These are phyloP conservation scores for Thermochaetoides dissita DNA, from an alignment of 2,329 filamentous ascomycete species.

Conservation along the genomic window DNA sequence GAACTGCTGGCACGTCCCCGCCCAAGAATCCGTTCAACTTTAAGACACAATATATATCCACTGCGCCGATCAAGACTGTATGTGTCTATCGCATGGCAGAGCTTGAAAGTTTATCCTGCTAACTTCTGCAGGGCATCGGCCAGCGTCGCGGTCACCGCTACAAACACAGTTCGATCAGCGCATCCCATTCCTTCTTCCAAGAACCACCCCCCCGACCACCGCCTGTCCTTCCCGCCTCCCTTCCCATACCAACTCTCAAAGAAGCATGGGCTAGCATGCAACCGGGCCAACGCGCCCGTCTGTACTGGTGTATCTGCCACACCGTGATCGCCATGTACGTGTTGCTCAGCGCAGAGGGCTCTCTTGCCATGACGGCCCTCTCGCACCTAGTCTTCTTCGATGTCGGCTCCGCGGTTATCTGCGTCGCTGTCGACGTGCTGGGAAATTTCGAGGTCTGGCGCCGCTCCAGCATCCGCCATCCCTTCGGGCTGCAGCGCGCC, in stretches of 20 bases:
- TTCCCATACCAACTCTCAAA: conserved; percentile 77
- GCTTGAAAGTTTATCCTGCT: not conserved
- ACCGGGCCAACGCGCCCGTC: conserved; percentile 64
- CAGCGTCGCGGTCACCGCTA: conserved; percentile 93
- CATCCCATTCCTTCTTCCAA: conserved; percentile 85
- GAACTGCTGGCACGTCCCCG: conserved; percentile 12
- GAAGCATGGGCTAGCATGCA: conserved; percentile 89
- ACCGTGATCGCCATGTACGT: conserved; percentile 70
- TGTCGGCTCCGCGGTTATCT: conserved; percentile 79
- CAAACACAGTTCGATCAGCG: conserved; percentile 86
- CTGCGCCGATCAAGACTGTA: conserved; percentile 65
- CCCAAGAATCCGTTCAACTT: conserved; percentile 79
- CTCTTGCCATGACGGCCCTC: conserved; percentile 78
- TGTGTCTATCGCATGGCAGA: conserved; percentile 16
- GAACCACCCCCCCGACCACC: conserved; percentile 78
- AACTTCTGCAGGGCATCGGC: conserved; percentile 55
- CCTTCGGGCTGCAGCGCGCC: conserved; percentile 80
- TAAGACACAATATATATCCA: conserved; percentile 65
- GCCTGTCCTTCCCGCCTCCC: conserved; percentile 74
- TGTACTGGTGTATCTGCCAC: conserved; percentile 85
- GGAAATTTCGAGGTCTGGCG: conserved; percentile 98
- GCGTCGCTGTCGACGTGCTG: conserved; percentile 81
- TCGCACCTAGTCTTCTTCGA: conserved; percentile 94
- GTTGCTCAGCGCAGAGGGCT: conserved; percentile 73
- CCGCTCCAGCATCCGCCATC: conserved; percentile 79